Conservation (phyloP, 179 eudicot genomes). For the Monotropa hypopitys region DNA sequence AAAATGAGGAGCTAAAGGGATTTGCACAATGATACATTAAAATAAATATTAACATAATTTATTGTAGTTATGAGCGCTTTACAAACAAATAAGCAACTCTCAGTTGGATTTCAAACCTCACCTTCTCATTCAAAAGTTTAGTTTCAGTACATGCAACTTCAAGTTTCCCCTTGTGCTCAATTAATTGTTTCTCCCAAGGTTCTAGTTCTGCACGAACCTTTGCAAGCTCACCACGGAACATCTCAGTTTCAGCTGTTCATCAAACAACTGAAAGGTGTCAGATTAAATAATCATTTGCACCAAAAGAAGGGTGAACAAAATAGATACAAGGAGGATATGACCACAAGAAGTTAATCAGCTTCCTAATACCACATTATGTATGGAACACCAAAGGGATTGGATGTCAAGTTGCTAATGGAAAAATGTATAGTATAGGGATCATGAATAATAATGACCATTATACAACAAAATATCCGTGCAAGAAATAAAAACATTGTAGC, state of each 20-base stretch:
- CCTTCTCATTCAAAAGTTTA: conserved; percentile 82
- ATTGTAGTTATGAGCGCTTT: neutral
- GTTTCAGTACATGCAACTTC: conserved; percentile 73
- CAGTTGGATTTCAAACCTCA: conserved; percentile 9
- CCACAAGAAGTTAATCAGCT: neutral
- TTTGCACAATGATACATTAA: neutral
- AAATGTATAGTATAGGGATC: neutral
- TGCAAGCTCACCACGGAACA: conserved; percentile 44
- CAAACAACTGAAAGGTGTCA: neutral
- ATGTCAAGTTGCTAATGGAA: neutral
- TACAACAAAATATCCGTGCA: neutral
- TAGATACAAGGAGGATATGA: neutral
- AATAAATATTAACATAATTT: neutral
- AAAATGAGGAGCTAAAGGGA: neutral
- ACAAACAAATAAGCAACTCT: neutral
- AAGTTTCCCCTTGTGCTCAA: conserved; percentile 85
- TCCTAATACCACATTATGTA: neutral
- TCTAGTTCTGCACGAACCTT: conserved; percentile 76
- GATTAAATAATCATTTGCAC: neutral
- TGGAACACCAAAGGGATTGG: neutral
- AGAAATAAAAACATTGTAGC: neutral
- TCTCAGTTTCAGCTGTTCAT: conserved; percentile 69
- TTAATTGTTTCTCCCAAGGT: conserved; percentile 90
- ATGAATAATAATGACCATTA: neutral
- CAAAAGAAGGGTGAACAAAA: neutral